Conservation (phyloP, 1,284 basidiomycete species). For the Serendipita sp. region DNA sequence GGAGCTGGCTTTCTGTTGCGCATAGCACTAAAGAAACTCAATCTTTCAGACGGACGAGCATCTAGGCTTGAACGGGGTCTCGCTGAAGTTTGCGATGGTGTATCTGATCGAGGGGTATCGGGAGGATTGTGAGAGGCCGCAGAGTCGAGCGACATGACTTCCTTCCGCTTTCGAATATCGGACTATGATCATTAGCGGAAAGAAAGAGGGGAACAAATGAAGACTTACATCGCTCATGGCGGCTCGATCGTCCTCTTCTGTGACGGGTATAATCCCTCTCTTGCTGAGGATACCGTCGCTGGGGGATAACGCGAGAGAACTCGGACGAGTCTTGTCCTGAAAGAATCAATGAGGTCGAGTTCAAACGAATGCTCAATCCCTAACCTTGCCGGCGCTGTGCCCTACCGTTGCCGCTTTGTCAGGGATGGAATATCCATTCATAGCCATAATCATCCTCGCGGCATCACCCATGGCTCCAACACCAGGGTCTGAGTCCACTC, state of each 20-base stretch:
- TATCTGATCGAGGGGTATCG: constrained; percentile 10
- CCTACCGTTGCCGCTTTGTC: constrained; percentile 5
- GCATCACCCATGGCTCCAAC: constrained; percentile 8
- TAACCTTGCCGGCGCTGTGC: neutral
- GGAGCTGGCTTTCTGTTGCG: constrained; percentile 67
- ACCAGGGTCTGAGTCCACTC: constrained; percentile 12
- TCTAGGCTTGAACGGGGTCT: constrained; percentile 28
- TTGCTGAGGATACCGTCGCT: constrained; percentile 44
- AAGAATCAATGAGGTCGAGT: neutral
- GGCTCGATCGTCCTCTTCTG: constrained; percentile 35
- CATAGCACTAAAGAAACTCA: constrained; percentile 60
- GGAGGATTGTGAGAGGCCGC: constrained; percentile 7
- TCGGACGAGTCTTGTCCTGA: constrained; percentile 24
- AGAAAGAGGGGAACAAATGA: constrained; percentile 1
- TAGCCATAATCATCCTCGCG: constrained; percentile 2
- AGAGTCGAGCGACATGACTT: neutral
- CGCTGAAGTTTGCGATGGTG: neutral
- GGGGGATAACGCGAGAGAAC: constrained; percentile 39
- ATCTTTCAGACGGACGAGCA: constrained; percentile 30
- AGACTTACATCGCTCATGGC: constrained; percentile 51
- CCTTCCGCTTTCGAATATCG: constrained; percentile 12
- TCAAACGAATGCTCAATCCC: neutral
- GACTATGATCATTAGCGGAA: constrained; percentile 12
- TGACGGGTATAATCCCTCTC: constrained; percentile 22
- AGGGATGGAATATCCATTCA: constrained; percentile 9